A percentile compares a stretch with the other conserved stretches of the same genome.
Evolutionary conservation across 139 green algal genomes (phyloP).

Genomic region (Klebsormidium nitens): DNA sequence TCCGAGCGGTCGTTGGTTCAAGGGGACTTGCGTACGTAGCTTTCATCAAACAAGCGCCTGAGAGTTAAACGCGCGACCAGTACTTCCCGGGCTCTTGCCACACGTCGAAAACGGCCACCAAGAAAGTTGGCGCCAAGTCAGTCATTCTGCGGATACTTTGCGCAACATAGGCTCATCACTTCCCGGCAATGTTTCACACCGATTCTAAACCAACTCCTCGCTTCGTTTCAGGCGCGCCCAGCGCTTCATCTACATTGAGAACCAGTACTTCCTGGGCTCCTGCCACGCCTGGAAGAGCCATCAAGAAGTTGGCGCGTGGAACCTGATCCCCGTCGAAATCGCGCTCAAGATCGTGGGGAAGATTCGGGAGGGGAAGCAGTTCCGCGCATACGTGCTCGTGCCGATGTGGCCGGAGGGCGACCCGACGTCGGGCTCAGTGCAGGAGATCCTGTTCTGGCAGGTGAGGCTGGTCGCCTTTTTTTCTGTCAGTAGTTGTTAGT

Average conservation of each 20-base stretch:
- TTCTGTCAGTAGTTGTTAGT: no score
- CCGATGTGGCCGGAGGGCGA: conserved; percentile 32
- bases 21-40: no score
- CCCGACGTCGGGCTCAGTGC: conserved; percentile 24
- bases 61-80: no score
- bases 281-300: conserved; percentile 19
- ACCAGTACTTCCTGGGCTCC: conserved; percentile 40
- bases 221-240: conserved; percentile 47
- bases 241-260: conserved; percentile 64
- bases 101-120: conserved; percentile 14
- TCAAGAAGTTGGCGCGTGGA: conserved; percentile 17
- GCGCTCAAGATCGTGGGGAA: conserved; percentile 38
- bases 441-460: conserved; percentile 57
- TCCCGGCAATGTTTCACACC: no score
- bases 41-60: no score
- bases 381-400: conserved; percentile 30
- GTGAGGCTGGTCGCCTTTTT: no score
- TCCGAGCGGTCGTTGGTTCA: no score
- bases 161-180: no score
- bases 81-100: conserved; percentile 39
- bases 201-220: no score
- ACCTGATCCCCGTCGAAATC: conserved; percentile 35
- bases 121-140: no score
- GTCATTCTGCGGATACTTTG: no score
- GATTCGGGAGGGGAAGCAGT: conserved; percentile 22